Percentiles rank a stretch among this genome's conserved stretches.
These are phyloP conservation scores for Effrenium voratum DNA, from an alignment of 73 alveolate genomes.

Conservation along the genomic window DNA sequence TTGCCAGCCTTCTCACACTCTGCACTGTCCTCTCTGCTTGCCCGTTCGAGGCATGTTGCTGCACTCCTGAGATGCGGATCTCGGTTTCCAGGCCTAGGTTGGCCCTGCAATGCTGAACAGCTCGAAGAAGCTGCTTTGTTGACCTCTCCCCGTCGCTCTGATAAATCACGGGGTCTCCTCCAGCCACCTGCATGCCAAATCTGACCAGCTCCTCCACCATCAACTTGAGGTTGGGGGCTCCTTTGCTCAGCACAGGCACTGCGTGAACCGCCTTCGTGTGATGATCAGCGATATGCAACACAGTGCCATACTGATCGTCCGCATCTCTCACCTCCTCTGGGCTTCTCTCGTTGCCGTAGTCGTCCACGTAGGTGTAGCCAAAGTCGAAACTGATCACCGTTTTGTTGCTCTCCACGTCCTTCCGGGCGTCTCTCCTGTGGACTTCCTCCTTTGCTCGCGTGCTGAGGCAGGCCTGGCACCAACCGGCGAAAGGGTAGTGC, in stretches of 20 bases:
- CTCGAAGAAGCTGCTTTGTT: not conserved
- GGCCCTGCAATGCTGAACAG: not conserved
- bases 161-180: not conserved
- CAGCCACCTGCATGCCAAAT: not conserved
- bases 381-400: not conserved
- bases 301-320: not conserved
- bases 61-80: not conserved
- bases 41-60: not conserved
- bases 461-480: not conserved
- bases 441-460: not conserved
- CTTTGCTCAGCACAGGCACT: not conserved
- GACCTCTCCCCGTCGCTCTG: not conserved
- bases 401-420: not conserved
- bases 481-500: not conserved
- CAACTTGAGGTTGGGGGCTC: not conserved
- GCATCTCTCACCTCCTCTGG: not conserved
- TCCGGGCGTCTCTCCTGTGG: not conserved
- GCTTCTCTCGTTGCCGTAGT: not conserved
- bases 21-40: not conserved
- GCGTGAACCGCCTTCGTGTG: not conserved
- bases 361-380: not conserved
- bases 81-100: not conserved
- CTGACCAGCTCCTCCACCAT: not conserved
- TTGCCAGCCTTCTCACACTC: not conserved
- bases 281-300: not conserved